These are phyloP conservation scores for Spathaspora boniae DNA, from an alignment of 805 yeast genomes.

Conservation along the genomic window DNA sequence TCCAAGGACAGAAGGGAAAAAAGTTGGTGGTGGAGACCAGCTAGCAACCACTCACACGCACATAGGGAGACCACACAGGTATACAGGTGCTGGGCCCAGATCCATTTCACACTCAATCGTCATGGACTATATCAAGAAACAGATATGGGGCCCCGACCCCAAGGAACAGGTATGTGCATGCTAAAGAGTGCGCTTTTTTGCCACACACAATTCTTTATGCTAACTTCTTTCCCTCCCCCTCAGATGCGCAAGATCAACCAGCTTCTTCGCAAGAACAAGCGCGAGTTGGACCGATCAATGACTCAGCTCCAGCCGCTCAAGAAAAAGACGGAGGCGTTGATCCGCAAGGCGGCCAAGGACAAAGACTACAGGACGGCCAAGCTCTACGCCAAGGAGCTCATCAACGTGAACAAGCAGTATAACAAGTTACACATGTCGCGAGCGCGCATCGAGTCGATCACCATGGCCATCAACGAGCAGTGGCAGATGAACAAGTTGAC, in stretches of 20 bases:
- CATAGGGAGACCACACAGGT: too few species aligned
- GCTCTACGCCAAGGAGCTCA: constrained; percentile 78
- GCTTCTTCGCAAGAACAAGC: constrained; percentile 75
- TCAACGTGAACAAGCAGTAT: constrained; percentile 69
- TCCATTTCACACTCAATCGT: constrained; percentile 27
- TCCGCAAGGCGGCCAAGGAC: constrained; percentile 71
- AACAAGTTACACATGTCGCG: constrained; percentile 71
- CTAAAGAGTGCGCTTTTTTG: background rate
- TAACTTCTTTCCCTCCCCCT: constrained; percentile 1
- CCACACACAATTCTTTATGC: background rate
- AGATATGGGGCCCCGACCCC: constrained; percentile 96
- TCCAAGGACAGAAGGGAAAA: too few species aligned
- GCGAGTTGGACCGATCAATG: constrained; percentile 81
- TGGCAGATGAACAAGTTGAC: constrained; percentile 81
- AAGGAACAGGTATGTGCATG: constrained; percentile 65
- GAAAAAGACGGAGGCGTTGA: constrained; percentile 72
- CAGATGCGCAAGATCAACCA: constrained; percentile 72
- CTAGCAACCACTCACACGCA: too few species aligned
- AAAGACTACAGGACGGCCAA: constrained; percentile 74
- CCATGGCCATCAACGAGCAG: constrained; percentile 87
- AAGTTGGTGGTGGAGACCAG: too few species aligned
- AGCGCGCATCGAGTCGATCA: constrained; percentile 82
- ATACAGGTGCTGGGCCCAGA: too few species aligned
- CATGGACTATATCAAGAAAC: constrained; percentile 79
- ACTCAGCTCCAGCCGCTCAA: constrained; percentile 55